Percentiles rank a stretch among this genome's conserved stretches.
phyloP scores from a whole-genome alignment of 768 basidiomycete species.

The Tephrocybe sp. region DNA sequence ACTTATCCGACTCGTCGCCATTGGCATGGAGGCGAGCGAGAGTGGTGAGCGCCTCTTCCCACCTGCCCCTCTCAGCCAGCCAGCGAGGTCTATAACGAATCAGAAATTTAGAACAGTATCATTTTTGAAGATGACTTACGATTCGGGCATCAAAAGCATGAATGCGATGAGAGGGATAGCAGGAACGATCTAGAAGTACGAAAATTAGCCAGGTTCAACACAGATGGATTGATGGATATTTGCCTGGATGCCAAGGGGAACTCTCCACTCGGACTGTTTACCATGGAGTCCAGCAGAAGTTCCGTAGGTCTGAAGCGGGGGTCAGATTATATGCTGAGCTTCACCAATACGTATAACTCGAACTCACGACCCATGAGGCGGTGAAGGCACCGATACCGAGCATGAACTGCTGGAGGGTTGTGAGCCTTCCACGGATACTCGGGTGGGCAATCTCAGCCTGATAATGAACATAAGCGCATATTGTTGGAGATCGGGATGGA shows the following conservation, averaged over 20 bases:
- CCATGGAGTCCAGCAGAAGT: slow-evolving; percentile 38
- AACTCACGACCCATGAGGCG: slow-evolving; percentile 45
- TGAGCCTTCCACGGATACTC: slow-evolving; percentile 53
- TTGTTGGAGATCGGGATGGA: not conserved
- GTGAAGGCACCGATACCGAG: slow-evolving; percentile 49
- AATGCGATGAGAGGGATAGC: slow-evolving; percentile 50
- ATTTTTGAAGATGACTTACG: slow-evolving; percentile 39
- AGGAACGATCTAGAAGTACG: slow-evolving; percentile 33
- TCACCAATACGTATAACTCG: not conserved
- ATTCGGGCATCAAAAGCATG: slow-evolving; percentile 52
- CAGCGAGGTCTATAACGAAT: slow-evolving; percentile 41
- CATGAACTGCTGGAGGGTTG: slow-evolving; percentile 53
- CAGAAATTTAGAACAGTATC: too few relatives aligned
- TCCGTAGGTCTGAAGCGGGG: slow-evolving; percentile 33
- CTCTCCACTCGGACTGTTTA: slow-evolving; percentile 45
- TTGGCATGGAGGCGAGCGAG: slow-evolving; percentile 55
- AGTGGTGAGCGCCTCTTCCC: slow-evolving; percentile 41
- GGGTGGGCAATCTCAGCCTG: slow-evolving; percentile 58
- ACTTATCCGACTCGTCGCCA: slow-evolving; percentile 45
- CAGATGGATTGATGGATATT: not conserved
- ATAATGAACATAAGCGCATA: not conserved
- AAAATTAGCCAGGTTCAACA: not conserved
- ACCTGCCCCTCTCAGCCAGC: slow-evolving; percentile 50
- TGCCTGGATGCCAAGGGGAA: slow-evolving; percentile 47
- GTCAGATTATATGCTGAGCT: not conserved